Base-by-base conservation (phyloP, 768 basidiomycete genomes). In the Kwoniella sp. region DNA sequence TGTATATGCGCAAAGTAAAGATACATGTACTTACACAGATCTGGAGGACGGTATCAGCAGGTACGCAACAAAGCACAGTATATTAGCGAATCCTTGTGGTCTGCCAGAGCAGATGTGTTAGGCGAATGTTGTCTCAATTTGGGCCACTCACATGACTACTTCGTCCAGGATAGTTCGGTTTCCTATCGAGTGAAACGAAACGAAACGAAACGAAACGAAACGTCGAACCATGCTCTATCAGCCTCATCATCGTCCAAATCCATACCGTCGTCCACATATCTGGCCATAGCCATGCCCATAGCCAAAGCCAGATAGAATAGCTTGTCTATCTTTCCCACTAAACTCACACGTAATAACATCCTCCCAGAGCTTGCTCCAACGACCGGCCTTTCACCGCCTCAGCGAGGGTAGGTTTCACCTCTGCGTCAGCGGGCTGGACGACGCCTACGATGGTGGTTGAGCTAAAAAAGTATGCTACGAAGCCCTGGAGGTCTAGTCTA, bases 131-230 rank as follows among this genome's bases (percentile, higher is more conserved):
- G n/a, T n/a, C n/a, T n/a, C n/a, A n/a, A n/a, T n/a, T n/a, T n/a
- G n/a, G n/a, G n/a, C n/a, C 51, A 86, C 90, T 83, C 75, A 90
- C 92, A 85, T 93, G 92, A 47, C 90, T 91, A 9, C 90, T 92
- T 66, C 92, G 84, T 45, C 91, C 91, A 7, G 92, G 93, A 81
- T 93, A 94, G 75, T 93, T 93, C 7, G 81, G 80, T 67, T 81
- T 81, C 0, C 75, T 78, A 38, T 55, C 26, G 34, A 58, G 41
- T 45, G 15, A 37, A 37, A 37, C 13, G 34, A 37, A 37, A 37
- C 7, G 5, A 13, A 37, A 37, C 13, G 13, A 5, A 37, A 5
- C 13, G 34, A 34, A 5, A 34, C 34, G 34, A 34, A n/a, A n/a
- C n/a, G n/a, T n/a, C n/a, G n/a, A n/a, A n/a, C n/a, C n/a, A n/a